These are phyloP conservation scores for Barnettozyma salicaria DNA, from an alignment of 805 yeast species.

Conservation along the genomic window DNA sequence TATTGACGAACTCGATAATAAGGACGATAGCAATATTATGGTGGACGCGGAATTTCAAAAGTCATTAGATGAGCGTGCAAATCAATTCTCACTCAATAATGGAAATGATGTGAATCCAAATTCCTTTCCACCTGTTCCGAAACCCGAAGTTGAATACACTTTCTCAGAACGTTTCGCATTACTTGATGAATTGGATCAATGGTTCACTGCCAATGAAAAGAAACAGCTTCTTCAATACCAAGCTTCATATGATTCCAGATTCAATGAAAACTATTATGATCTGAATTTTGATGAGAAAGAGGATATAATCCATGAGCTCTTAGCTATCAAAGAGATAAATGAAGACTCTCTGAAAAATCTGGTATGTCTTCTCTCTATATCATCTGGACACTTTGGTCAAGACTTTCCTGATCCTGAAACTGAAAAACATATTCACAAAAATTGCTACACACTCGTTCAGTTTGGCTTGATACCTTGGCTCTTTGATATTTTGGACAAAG, in stretches of 20 bases:
- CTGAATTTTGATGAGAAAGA: conserved; percentile 16
- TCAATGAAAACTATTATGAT: conserved; percentile 11
- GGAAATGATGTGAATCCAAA: conserved; percentile 9
- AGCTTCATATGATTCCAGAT: conserved; percentile 4
- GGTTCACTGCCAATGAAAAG: conserved; percentile 36
- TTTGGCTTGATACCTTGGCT: conserved; percentile 9
- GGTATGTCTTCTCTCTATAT: conserved; percentile 12
- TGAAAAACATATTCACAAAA: conserved; percentile 7
- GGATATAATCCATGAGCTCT: conserved; percentile 11
- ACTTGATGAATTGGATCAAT: conserved; percentile 38
- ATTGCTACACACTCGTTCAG: conserved; percentile 8
- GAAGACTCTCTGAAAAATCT: conserved; percentile 1
- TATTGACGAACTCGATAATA: conserved; percentile 36
- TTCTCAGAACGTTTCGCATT: conserved; percentile 33
- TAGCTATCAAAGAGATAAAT: neutral
- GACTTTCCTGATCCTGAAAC: conserved; percentile 11
- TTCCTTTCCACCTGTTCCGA: conserved; percentile 27
- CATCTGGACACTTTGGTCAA: conserved; percentile 14
- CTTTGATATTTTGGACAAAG: conserved; percentile 2
- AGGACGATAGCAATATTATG: conserved; percentile 23
- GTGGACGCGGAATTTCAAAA: conserved; percentile 32
- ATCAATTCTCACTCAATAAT: conserved; percentile 23
- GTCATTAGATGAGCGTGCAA: conserved; percentile 32
- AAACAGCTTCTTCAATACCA: conserved; percentile 6
- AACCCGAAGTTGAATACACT: conserved; percentile 41